These are phyloP conservation scores for Boeremia lycopersici DNA, from an alignment of 2,329 filamentous ascomycete species.

Conservation along the genomic window DNA sequence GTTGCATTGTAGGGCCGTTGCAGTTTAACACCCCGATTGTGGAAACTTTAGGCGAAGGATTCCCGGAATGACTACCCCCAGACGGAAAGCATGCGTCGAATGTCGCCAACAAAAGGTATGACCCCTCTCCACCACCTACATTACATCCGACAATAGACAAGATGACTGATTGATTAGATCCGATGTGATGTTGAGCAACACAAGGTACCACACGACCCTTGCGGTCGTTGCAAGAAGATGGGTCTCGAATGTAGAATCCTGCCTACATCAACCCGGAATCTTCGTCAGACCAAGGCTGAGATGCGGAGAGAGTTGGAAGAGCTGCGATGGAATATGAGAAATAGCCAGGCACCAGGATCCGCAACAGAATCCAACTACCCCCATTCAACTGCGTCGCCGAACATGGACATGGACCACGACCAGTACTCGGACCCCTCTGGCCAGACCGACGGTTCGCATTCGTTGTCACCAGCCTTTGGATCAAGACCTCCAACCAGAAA, in stretches of 20 bases:
- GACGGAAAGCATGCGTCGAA: slow-evolving; percentile 47
- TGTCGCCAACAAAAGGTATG: slow-evolving; percentile 47
- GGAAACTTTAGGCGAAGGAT: slow-evolving; percentile 30
- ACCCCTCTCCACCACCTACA: slow-evolving; percentile 1
- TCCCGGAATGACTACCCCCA: slow-evolving; percentile 40
- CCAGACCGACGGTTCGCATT: slow-evolving; percentile 34
- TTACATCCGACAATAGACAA: slow-evolving; percentile 2
- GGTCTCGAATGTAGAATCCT: slow-evolving; percentile 44
- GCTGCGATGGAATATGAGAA: slow-evolving; percentile 44
- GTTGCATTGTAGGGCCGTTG: slow-evolving; percentile 26
- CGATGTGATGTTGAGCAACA: slow-evolving; percentile 48
- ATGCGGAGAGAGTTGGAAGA: slow-evolving; percentile 47
- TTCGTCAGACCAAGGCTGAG: slow-evolving; percentile 47
- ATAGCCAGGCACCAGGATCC: slow-evolving; percentile 21
- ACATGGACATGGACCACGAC: slow-evolving; percentile 35
- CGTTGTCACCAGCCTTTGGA: slow-evolving; percentile 39
- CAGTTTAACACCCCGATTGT: slow-evolving; percentile 24
- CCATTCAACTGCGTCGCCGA: slow-evolving; percentile 36
- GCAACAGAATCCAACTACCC: slow-evolving; percentile 32
- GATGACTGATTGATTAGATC: slow-evolving; percentile 36
- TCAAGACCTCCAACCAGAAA: slow-evolving; percentile 33
- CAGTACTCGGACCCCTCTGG: slow-evolving; percentile 38
- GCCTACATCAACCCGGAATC: slow-evolving; percentile 45
- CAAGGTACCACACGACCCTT: slow-evolving; percentile 46
- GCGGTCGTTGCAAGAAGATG: slow-evolving; percentile 45